Percentiles rank a stretch among this genome's conserved stretches.
Evolutionary conservation across 2,329 filamentous ascomycete genomes (phyloP).

Genomic region (Venturia carpophila): DNA sequence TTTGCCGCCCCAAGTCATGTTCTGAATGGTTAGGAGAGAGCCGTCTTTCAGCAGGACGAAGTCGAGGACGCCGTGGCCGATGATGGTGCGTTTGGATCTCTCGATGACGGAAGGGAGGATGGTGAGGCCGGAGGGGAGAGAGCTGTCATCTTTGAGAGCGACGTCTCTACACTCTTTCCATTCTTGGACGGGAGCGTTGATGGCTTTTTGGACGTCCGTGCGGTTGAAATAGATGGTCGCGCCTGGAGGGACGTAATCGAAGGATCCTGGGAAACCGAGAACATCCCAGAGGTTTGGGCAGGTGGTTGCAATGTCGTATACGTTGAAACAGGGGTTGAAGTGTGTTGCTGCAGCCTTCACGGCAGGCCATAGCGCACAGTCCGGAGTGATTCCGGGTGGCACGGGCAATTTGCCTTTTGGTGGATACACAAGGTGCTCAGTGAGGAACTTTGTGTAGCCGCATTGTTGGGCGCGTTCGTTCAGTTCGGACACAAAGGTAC

Average conservation of each 20-base stretch:
- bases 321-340: slow-evolving; percentile 20
- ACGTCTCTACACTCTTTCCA: slow-evolving; percentile 52
- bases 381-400: slow-evolving; percentile 39
- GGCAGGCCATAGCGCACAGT: slow-evolving; percentile 52
- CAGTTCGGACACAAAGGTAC: slow-evolving; percentile 47
- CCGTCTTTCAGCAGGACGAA: slow-evolving; percentile 61
- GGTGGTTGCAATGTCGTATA: slow-evolving; percentile 22
- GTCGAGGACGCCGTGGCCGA: slow-evolving; percentile 65
- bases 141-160: slow-evolving; percentile 33
- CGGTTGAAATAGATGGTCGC: slow-evolving; percentile 47
- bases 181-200: slow-evolving; percentile 52
- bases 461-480: slow-evolving; percentile 48
- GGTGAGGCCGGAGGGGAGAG: slow-evolving; percentile 39
- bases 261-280: slow-evolving; percentile 54
- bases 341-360: slow-evolving; percentile 41
- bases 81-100: slow-evolving; percentile 59
- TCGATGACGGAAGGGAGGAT: slow-evolving; percentile 67
- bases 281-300: slow-evolving; percentile 22
- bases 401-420: slow-evolving; percentile 53
- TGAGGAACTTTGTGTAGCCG: slow-evolving; percentile 53
- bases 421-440: slow-evolving; percentile 60
- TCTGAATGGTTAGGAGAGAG: slow-evolving; percentile 64
- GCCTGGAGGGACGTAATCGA: slow-evolving; percentile 50
- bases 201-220: slow-evolving; percentile 54
- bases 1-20: slow-evolving; percentile 69